Evolutionary conservation across 2,329 filamentous ascomycete species (phyloP), one percentile per base, ranked within the genome.

Genomic region (Neonectria coccinea): DNA sequence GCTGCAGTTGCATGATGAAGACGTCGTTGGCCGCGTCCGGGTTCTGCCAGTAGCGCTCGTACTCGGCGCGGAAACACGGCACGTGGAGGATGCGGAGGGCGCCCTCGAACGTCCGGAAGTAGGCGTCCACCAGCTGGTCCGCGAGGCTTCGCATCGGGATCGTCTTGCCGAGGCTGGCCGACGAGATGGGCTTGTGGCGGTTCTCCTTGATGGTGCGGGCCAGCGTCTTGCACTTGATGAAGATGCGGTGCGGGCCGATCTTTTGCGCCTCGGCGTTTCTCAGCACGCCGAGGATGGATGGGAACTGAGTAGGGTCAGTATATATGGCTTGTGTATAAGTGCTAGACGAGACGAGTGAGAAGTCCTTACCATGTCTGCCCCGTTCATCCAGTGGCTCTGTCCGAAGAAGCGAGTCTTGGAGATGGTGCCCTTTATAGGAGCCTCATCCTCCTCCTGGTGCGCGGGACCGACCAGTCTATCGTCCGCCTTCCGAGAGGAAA

Each of bases 31-130:
- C 77, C 0, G 76, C 75, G 20, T 75, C 68, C 0, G 81, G 79
- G 16, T 80, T 79, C 33, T 79, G 75, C 84, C 84, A 87, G 72
- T 84, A 85, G 3, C 74, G 70, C 10, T 80, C 79, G 67, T 89
- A 90, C 33, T 88, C 84, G 11, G 78, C 78, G 48, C 80, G 78
- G 66, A 91, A 90, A 0, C 83, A 84, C 0, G 88, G 87, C 1
- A 86, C 73, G 71, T 91, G 85, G 9, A 91, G 62, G 25, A 91
- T 80, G 3, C 88, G 82, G 65, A 86, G 82, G 16, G 86, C 83
- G 1, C 84, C 83, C 69, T 90, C 87, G 45, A 86, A 82, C 0
- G 84, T 84, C 52, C 85, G 79, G 18, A 91, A 76, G 76, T 89
- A 89, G 31, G 79, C 75, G 9, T 84, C 79, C 16, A 89, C 77